Evolutionary conservation across 73 alveolate species (phyloP), one percentile per base, ranked within the genome.

Genomic region (Paramecium sexaurelia): DNA sequence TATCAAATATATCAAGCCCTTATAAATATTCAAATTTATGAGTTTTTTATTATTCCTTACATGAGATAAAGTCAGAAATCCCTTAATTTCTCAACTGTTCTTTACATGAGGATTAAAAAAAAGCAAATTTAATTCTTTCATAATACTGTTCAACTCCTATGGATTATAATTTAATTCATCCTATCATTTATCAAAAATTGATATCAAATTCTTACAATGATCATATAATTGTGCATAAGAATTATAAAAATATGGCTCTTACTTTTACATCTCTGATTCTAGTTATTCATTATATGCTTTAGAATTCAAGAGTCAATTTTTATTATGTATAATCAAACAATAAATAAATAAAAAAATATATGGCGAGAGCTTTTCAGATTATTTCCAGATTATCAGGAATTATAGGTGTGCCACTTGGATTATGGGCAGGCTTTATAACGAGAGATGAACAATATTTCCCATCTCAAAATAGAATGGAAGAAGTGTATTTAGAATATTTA

Each of bases 161-260:
- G 22, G 37, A 51, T 5, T 86, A 20, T 8, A 17, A 37, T 86
- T 85, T 7, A 55, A 7, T 55, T 67, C 68, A 61, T 86, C 93
- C 15, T 55, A 57, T 1, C 61, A 37, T 57, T 33, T 71, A 35
- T 66, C 88, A 8, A 61, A 27, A 29, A 75, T 20, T 39, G 66
- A 75, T 32, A 86, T 61, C 35, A 61, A 75, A 45, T 35, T 86
- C 55, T 67, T 61, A 37, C 78, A 36, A 75, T 66, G 87, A 86
- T 82, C 55, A 7, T 88, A 61, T 78, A 78, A 86, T n/a, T 22
- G 47, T 45, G 93, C 82, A 55, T 86, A 86, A 86, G 68, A 55
- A 86, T 86, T 11, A 71, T 7, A 9, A 29, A 68, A 33, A 29
- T n/a, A 6, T 6, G 85, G 56, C 13, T 24, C 26, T 13, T 68